phyloP scores from a whole-genome alignment of 495 filamentous ascomycete species.

The Chaetomium tenue region DNA sequence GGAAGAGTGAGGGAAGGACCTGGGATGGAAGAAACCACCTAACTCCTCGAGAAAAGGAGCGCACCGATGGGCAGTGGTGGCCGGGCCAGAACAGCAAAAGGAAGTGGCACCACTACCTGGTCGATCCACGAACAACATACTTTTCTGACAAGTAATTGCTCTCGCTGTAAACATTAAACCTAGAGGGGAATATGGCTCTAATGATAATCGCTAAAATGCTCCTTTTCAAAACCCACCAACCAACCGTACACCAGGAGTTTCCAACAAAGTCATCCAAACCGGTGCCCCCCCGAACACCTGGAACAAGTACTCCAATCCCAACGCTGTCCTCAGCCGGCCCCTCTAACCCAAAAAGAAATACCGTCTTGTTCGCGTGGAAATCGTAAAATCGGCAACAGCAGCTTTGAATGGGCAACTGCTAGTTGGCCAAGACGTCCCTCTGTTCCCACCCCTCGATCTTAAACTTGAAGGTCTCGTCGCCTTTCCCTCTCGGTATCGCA shows the following conservation, averaged over 20 bases:
- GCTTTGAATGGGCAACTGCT: not conserved
- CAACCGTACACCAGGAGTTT: not conserved
- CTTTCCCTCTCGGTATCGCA: constrained; percentile 56
- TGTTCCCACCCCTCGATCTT: constrained; percentile 54
- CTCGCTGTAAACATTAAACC: not conserved
- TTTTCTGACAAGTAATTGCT: not conserved
- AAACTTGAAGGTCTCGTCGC: constrained; percentile 64
- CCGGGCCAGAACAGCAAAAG: not conserved
- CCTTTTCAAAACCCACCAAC: not conserved
- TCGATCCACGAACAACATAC: not conserved
- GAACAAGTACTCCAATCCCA: not conserved
- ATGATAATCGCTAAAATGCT: not conserved
- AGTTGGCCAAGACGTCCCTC: constrained; percentile 19
- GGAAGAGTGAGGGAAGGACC: not conserved
- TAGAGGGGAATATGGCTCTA: not conserved
- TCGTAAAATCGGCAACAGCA: not conserved
- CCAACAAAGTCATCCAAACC: not conserved
- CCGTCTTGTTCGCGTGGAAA: not conserved
- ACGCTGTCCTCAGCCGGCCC: not conserved
- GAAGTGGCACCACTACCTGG: not conserved
- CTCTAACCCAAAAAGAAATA: not conserved
- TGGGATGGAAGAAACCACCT: not conserved
- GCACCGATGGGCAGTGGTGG: not conserved
- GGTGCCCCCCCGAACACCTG: not conserved
- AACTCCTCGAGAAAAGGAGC: not conserved